phyloP scores from a whole-genome alignment of 228 moss, liverwort and hornwort species.

The Sphagnum fallax region DNA sequence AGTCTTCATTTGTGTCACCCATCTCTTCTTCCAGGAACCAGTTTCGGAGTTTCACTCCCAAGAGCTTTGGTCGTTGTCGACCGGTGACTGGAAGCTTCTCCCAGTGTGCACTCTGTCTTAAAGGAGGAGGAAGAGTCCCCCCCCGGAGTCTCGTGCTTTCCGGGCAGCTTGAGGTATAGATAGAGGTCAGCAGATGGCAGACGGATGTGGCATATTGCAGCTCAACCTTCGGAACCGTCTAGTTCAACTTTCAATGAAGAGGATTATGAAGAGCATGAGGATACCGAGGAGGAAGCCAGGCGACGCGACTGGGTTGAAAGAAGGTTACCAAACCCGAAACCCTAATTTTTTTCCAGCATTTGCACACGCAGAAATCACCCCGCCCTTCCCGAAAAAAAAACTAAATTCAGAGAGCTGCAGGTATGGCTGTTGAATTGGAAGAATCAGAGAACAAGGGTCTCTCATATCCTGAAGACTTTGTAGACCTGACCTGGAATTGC shows the following conservation, averaged over 20 bases:
- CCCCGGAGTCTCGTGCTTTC: not conserved
- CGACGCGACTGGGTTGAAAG: conserved; percentile 75
- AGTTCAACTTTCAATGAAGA: conserved; percentile 43
- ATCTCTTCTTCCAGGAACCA: not conserved
- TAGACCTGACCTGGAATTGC: too few relatives aligned
- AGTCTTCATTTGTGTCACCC: not conserved
- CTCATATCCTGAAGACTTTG: too few relatives aligned
- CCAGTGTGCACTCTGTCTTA: conserved; percentile 30
- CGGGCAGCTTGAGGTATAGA: too few relatives aligned
- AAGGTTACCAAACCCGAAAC: conserved; percentile 17
- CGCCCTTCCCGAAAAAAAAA: too few relatives aligned
- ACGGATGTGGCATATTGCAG: conserved; percentile 6
- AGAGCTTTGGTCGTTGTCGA: too few relatives aligned
- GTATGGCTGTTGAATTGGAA: too few relatives aligned
- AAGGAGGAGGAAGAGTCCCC: not conserved
- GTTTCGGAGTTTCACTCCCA: not conserved
- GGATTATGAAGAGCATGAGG: conserved; percentile 43
- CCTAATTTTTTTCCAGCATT: too few relatives aligned
- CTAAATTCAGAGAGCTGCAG: too few relatives aligned
- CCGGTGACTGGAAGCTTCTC: conserved; percentile 29
- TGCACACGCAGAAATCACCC: too few relatives aligned
- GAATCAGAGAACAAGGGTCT: too few relatives aligned
- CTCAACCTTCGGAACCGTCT: conserved; percentile 15
- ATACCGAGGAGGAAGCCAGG: conserved; percentile 81
- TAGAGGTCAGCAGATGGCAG: not conserved